A percentile compares a stretch with the other conserved stretches of the same genome.
Evolutionary conservation across 2,329 filamentous ascomycete species (phyloP).

Genomic region (Colletotrichum incanum): DNA sequence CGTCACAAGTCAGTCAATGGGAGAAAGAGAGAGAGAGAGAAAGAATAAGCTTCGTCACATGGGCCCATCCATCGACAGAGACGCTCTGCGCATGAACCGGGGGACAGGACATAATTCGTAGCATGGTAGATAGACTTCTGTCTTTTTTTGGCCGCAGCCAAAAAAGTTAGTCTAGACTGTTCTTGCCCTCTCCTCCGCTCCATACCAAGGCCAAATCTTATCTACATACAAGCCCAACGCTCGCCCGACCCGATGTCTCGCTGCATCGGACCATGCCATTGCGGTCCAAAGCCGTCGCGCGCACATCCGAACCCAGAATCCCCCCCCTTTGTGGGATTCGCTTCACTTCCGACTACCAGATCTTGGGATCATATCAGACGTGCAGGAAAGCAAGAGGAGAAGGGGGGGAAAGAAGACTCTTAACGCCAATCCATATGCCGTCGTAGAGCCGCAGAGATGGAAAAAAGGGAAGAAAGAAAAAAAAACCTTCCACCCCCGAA

Average conservation of each 20-base stretch:
- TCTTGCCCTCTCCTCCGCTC: background rate
- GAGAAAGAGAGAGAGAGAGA: background rate
- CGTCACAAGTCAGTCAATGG: background rate
- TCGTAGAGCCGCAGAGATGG: constrained; percentile 31
- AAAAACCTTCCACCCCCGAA: background rate
- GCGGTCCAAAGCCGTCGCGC: constrained; percentile 15
- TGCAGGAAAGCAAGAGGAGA: background rate
- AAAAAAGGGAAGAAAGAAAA: background rate
- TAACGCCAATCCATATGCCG: constrained; percentile 42
- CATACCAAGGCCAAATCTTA: background rate
- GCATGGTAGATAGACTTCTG: constrained; percentile 20
- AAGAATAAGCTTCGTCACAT: constrained; percentile 16
- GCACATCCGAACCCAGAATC: constrained; percentile 14
- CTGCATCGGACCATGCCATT: constrained; percentile 2
- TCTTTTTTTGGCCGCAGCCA: constrained; percentile 12
- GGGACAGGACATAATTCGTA: constrained; percentile 24
- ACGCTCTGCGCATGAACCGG: constrained; percentile 18
- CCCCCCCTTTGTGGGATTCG: background rate
- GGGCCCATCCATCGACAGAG: background rate
- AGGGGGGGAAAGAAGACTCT: background rate
- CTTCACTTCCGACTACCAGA: constrained; percentile 1
- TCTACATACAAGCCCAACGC: constrained; percentile 32
- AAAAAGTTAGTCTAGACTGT: background rate
- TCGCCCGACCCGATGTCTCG: constrained; percentile 2
- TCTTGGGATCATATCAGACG: constrained; percentile 17